phyloP scores from a whole-genome alignment of 169 alveolate genomes.

The Cryptosporidium viatorum region DNA sequence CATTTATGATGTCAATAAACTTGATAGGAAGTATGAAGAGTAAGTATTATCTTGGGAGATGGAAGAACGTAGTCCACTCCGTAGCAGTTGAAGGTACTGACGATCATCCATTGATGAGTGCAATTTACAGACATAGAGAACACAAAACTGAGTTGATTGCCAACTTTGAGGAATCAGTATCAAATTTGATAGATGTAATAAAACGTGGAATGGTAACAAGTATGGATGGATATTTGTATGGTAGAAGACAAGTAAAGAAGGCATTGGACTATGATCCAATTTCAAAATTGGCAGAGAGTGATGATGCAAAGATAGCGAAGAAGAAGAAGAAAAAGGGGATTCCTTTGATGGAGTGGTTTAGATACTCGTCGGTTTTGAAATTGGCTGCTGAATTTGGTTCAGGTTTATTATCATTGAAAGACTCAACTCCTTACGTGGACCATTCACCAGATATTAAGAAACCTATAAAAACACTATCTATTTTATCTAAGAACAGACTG shows the following conservation, averaged over 20 bases:
- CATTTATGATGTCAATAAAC: conserved; percentile 36
- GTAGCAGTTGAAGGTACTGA: conserved; percentile 59
- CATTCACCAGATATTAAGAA: conserved; percentile 64
- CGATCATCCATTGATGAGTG: conserved; percentile 58
- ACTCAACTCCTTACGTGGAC: conserved; percentile 43
- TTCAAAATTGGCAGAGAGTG: conserved; percentile 48
- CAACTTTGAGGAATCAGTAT: conserved; percentile 37
- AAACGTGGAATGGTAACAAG: conserved; percentile 52
- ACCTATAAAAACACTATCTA: conserved; percentile 54
- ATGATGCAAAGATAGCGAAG: conserved; percentile 48
- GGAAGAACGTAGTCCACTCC: conserved; percentile 52
- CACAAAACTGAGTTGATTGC: conserved; percentile 5
- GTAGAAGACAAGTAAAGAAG: conserved; percentile 45
- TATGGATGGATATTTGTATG: conserved; percentile 51
- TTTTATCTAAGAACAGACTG: conserved; percentile 45
- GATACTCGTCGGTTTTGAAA: conserved; percentile 67
- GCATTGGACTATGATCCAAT: conserved; percentile 61
- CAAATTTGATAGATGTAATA: conserved; percentile 24
- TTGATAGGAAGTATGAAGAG: conserved; percentile 56
- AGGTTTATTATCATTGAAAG: conserved; percentile 37
- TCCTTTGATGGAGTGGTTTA: conserved; percentile 60
- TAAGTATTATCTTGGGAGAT: conserved; percentile 43
- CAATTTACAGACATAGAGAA: conserved; percentile 59
- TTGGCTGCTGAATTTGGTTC: conserved; percentile 63
- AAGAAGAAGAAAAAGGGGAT: conserved; percentile 58